Evolutionary conservation across 371 early-diverging fungal genomes (phyloP).

Genomic region (Apophysomyces ossiformis): DNA sequence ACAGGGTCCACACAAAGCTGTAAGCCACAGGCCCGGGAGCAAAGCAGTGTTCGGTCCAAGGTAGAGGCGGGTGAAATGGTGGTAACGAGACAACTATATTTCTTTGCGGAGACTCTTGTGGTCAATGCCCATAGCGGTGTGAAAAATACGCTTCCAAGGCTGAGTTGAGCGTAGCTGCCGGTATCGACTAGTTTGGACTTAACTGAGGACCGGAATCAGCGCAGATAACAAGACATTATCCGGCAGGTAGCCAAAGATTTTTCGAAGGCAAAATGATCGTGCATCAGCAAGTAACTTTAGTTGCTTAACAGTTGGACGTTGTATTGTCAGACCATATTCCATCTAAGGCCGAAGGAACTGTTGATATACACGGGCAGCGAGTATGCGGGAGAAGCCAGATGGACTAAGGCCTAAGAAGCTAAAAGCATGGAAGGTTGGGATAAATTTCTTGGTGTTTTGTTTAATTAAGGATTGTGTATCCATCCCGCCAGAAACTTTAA

Average conservation of each 20-base stretch:
- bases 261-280: slow-evolving; percentile 14
- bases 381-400: slow-evolving; percentile 9
- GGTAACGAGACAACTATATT: too few relatives aligned
- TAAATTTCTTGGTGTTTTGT: background rate
- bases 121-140: too few relatives aligned
- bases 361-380: slow-evolving; percentile 1
- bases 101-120: too few relatives aligned
- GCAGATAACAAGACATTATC: too few relatives aligned
- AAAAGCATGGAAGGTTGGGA: slow-evolving; percentile 6
- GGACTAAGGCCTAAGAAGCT: slow-evolving; percentile 11
- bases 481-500: slow-evolving; percentile 7
- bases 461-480: slow-evolving; percentile 1
- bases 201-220: too few relatives aligned
- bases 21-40: too few relatives aligned
- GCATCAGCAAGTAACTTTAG: background rate
- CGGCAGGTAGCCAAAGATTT: slow-evolving; percentile 14
- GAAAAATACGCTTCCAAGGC: too few relatives aligned
- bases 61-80: too few relatives aligned
- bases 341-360: slow-evolving; percentile 11
- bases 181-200: too few relatives aligned
- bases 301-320: background rate
- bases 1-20: too few relatives aligned
- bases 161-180: too few relatives aligned
- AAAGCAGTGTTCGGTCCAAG: too few relatives aligned
- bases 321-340: slow-evolving; percentile 18